These are phyloP conservation scores for Zymoseptoria ardabiliae DNA, from an alignment of 2,329 filamentous ascomycete species.

Conservation along the genomic window DNA sequence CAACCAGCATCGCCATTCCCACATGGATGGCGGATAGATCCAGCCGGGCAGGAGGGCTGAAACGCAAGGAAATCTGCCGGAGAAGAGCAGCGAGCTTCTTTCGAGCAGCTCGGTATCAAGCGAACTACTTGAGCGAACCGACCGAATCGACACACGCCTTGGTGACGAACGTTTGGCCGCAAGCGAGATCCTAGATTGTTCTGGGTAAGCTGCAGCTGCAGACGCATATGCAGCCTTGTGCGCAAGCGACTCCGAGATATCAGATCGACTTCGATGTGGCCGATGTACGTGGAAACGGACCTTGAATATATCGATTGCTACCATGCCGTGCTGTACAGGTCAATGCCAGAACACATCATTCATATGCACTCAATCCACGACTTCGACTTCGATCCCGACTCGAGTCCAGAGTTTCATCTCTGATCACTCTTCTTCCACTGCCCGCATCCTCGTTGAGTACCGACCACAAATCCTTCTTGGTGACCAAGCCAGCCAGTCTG, in stretches of 20 bases:
- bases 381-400: background rate
- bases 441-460: slow-evolving; percentile 69
- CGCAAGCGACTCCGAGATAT: background rate
- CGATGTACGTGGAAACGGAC: background rate
- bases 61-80: background rate
- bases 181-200: background rate
- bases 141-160: background rate
- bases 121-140: background rate
- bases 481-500: slow-evolving; percentile 73
- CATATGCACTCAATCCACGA: background rate
- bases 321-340: background rate
- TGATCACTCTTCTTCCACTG: background rate
- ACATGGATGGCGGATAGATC: background rate
- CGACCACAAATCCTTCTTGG: slow-evolving; percentile 97
- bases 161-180: background rate
- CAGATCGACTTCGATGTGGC: background rate
- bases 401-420: background rate
- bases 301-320: background rate
- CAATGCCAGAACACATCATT: background rate
- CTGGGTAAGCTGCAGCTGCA: background rate
- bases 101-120: background rate
- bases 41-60: background rate
- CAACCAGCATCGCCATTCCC: background rate
- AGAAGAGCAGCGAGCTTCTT: too few species aligned
- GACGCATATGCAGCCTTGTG: background rate